Evolutionary conservation across 768 basidiomycete species (phyloP).

Genomic region (Tylopilus vinaceipallidus): DNA sequence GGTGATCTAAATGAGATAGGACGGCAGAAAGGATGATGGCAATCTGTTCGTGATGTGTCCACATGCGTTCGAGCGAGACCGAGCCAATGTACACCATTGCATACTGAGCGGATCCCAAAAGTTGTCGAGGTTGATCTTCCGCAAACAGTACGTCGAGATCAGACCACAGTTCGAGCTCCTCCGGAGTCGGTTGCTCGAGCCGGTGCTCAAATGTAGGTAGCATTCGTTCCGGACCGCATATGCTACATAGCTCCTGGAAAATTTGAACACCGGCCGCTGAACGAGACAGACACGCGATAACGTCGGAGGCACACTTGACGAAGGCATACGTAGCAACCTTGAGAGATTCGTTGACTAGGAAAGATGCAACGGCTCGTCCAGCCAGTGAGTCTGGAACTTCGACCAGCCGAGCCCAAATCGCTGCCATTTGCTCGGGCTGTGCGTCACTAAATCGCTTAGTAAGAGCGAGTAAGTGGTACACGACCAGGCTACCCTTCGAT

Average conservation of each 20-base stretch:
- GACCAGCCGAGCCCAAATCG: constrained; percentile 77
- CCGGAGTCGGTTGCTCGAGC: constrained; percentile 53
- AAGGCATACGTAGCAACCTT: constrained; percentile 79
- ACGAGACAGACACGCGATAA: constrained; percentile 82
- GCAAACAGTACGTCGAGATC: constrained; percentile 76
- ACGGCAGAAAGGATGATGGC: constrained; percentile 76
- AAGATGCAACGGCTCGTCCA: constrained; percentile 76
- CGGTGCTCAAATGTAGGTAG: constrained; percentile 74
- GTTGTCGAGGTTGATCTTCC: constrained; percentile 60
- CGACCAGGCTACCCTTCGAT: constrained; percentile 54
- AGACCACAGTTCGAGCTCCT: constrained; percentile 75
- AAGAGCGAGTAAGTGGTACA: constrained; percentile 83
- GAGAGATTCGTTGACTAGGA: constrained; percentile 84
- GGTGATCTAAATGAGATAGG: constrained; percentile 82
- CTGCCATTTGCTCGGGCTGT: constrained; percentile 77
- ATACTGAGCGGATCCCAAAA: constrained; percentile 82
- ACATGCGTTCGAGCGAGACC: constrained; percentile 69
- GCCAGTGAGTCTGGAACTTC: constrained; percentile 69
- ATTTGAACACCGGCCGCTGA: constrained; percentile 69
- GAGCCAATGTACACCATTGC: constrained; percentile 85
- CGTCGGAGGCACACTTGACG: constrained; percentile 73
- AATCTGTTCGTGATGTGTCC: constrained; percentile 70
- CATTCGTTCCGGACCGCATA: constrained; percentile 86
- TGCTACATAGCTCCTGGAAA: constrained; percentile 79
- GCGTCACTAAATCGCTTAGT: constrained; percentile 71